Base-by-base conservation (phyloP, 139 green algal species). In the Auxenochlorella pyrenoidosa region DNA sequence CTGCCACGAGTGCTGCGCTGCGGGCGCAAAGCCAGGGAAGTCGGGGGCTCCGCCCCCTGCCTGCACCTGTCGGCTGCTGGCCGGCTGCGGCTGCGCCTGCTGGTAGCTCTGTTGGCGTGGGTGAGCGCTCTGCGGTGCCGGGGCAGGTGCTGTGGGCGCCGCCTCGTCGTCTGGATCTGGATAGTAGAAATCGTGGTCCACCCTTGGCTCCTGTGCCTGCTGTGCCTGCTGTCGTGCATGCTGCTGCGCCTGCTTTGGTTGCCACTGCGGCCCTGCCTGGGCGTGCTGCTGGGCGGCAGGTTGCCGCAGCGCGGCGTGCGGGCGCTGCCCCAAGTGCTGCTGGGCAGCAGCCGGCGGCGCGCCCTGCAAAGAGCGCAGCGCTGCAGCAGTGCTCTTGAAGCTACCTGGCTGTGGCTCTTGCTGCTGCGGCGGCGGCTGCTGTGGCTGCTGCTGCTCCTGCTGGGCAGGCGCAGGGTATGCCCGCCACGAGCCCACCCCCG, bases 21-120 rank as follows among this genome's bases (percentile, higher is more conserved):
- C 79, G 0, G 79, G 79, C 4, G 60, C 79, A 75, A 85, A 85
- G 10, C 79, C 79, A n/a, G 79, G 79, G 13, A 85, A 85, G 16
- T 60, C 30, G 2, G 63, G 41, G 6, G 60, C 16, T 41, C 40
- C 78, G 19, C 26, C 6, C 0, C 5, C 78, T 43, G 34, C 5
- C 34, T 47, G 34, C 34, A 30, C 70, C 36, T 47, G 70, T 13
- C 36, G 34, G 3, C 70, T 16, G 18, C 34, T 47, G 16, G 13
- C 8, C 16, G 47, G 70, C 19, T 34, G 60, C 63, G 18, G n/a
- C 36, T 32, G 54, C 75, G 24, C 43, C 75, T 81, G 43, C 44
- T 58, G 41, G 1, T 34, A 41, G 36, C 60, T 18, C 40, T 24
- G 73, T 41, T 59, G 73, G 26, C 30, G 73, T 26, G 8, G 41